Conservation (phyloP, 805 yeast genomes). For the Ogataea haglerorum region DNA sequence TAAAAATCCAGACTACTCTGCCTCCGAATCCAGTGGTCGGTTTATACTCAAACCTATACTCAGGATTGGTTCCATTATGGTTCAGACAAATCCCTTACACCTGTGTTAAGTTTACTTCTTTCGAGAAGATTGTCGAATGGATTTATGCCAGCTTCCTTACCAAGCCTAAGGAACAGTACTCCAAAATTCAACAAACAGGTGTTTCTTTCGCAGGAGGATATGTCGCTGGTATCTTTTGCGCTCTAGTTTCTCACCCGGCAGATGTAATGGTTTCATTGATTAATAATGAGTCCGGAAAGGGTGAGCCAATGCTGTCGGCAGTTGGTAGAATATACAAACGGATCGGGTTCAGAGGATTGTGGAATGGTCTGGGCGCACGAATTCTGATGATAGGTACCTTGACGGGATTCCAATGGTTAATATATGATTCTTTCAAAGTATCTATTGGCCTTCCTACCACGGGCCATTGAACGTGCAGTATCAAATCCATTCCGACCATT, state of each 20-base stretch:
- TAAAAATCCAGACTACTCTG: slow-evolving; percentile 86
- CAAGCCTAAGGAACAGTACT: slow-evolving; percentile 66
- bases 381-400: slow-evolving; percentile 96
- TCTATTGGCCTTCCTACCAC: slow-evolving; percentile 92
- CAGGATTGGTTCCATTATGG: slow-evolving; percentile 92
- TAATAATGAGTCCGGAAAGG: slow-evolving; percentile 63
- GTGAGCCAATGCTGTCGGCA: slow-evolving; percentile 66
- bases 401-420: slow-evolving; percentile 96
- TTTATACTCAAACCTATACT: slow-evolving; percentile 63
- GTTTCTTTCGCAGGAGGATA: slow-evolving; percentile 95
- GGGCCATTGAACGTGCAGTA: slow-evolving; percentile 40
- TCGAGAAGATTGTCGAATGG: slow-evolving; percentile 82
- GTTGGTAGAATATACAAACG: slow-evolving; percentile 68
- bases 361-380: slow-evolving; percentile 95
- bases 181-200: slow-evolving; percentile 80
- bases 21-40: slow-evolving; percentile 76
- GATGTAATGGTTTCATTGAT: slow-evolving; percentile 97
- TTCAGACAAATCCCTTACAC: slow-evolving; percentile 97
- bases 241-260: slow-evolving; percentile 96
- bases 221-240: slow-evolving; percentile 96
- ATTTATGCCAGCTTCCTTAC: slow-evolving; percentile 70
- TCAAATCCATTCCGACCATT: slow-evolving; percentile 27
- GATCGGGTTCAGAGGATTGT: slow-evolving; percentile 87
- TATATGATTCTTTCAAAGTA: slow-evolving; percentile 96
- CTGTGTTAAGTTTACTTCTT: slow-evolving; percentile 93